Evolutionary conservation across 2,329 filamentous ascomycete species (phyloP), one percentile per base, ranked within the genome.

Genomic region (Mollisiaceae sp.): DNA sequence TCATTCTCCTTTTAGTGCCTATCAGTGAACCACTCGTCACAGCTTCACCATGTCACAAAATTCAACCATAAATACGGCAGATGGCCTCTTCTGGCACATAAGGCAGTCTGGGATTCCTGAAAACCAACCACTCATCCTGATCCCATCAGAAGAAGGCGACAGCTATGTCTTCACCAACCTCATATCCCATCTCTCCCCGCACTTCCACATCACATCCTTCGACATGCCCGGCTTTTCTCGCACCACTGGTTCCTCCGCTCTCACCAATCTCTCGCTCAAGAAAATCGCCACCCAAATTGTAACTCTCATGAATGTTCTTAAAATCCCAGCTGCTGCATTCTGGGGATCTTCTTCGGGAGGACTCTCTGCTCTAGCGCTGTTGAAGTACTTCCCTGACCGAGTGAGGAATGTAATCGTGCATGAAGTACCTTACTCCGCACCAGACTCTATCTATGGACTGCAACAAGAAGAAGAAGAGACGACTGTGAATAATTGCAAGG

Each of bases 201-300:
- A 45, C 14, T 45, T 45, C 43, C 5, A 45, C 43, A 45, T 45
- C 43, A 45, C 43, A 45, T 18, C 43, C 43, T 45, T 45, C n/a
- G 43, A 45, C 18, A 45, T 45, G 43, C 43, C 43, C 43, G 43
- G 15, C 3, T 45, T 45, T 20, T 45, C 43, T 18, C 5, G n/a
- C 8, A 45, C 43, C 43, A 45, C 43, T 20, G 43, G 43, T 18
- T 20, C 43, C n/a, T n/a, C 43, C 15, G 43, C 43, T 18, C 43
- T 45, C 15, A 45, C n/a, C 8, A 18, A n/a, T n/a, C 43, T 45
- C 43, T 45, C 43, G 3, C n/a, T 45, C 43, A n/a, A 20, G 3
- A 45, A 45, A 18, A 45, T 45, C 9, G 43, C 14, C 3, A 20
- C 43, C n/a, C 43, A 45, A 45, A 45, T 45, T 8, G n/a, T 20